Evolutionary conservation across 2,329 filamentous ascomycete genomes (phyloP).

Genomic region (Periconia sp.): DNA sequence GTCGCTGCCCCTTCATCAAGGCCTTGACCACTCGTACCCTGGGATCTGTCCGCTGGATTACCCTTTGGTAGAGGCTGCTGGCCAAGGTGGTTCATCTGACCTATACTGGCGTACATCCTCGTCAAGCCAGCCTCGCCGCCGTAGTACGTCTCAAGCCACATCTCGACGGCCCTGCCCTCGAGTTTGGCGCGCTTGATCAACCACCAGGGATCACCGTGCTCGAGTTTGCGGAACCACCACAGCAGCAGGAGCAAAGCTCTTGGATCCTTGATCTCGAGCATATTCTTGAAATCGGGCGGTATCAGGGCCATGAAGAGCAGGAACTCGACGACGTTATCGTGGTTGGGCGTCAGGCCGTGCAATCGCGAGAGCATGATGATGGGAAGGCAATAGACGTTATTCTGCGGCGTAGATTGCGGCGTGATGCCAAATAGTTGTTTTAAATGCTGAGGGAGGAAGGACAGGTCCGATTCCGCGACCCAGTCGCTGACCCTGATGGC

Average conservation of each 20-base stretch:
- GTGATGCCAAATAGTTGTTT: slow-evolving; percentile 30
- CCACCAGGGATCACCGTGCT: slow-evolving; percentile 29
- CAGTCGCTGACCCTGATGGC: slow-evolving; percentile 14
- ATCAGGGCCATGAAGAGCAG: slow-evolving; percentile 53
- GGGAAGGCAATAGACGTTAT: slow-evolving; percentile 31
- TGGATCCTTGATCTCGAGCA: slow-evolving; percentile 56
- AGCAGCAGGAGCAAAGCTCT: slow-evolving; percentile 58
- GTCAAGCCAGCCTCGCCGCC: slow-evolving; percentile 13
- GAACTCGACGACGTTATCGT: slow-evolving; percentile 49
- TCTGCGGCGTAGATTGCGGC: slow-evolving; percentile 16
- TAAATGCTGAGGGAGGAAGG: slow-evolving; percentile 38
- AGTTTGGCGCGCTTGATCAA: slow-evolving; percentile 24
- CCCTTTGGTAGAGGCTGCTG: background rate
- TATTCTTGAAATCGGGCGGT: slow-evolving; percentile 44
- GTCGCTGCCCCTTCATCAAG: background rate
- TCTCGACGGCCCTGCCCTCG: slow-evolving; percentile 24
- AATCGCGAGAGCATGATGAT: slow-evolving; percentile 45
- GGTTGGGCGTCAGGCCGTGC: slow-evolving; percentile 37
- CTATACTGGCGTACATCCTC: slow-evolving; percentile 8
- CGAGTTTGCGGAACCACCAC: slow-evolving; percentile 57
- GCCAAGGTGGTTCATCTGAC: background rate
- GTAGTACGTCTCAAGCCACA: slow-evolving; percentile 25
- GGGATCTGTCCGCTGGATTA: background rate
- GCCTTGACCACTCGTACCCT: background rate
- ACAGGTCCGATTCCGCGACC: slow-evolving; percentile 9